Percentiles rank a stretch among this genome's conserved stretches.
Conservation (phyloP, 148 eudicot species). For the Polygonum aviculare region DNA sequence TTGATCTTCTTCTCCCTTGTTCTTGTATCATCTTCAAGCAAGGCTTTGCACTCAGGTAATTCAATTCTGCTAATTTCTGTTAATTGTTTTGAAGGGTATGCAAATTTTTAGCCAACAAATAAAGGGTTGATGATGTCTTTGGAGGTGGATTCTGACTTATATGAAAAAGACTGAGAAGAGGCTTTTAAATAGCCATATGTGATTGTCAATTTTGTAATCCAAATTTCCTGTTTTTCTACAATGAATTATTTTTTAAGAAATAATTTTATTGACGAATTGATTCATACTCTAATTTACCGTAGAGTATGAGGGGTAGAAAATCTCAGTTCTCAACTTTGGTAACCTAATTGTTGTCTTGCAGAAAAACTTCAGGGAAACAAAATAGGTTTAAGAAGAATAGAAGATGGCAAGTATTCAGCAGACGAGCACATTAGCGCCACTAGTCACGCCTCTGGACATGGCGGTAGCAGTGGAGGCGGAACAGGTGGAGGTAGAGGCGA, state of each 20-base stretch:
- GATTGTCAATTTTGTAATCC: not conserved
- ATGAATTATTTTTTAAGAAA: no score
- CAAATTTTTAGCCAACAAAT: not conserved
- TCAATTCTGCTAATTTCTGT: not conserved
- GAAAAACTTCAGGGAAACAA: constrained; percentile 1
- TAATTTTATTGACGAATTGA: no score
- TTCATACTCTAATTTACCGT: no score
- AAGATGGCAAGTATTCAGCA: not conserved
- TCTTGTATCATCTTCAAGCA: not conserved
- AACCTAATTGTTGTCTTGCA: not conserved
- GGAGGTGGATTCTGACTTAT: not conserved
- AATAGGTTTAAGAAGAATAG: not conserved
- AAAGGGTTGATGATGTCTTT: not conserved
- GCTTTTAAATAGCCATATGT: not conserved
- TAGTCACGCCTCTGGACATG: not conserved
- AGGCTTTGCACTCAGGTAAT: not conserved
- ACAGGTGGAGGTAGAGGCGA: constrained; percentile 1
- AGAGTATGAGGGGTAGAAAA: no score
- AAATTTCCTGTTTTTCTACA: no score
- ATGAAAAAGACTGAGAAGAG: no score
- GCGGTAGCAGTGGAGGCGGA: not conserved
- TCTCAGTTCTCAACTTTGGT: not conserved
- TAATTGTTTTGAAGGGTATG: not conserved
- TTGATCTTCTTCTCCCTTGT: constrained; percentile 2
- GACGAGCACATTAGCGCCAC: not conserved